Conservation (phyloP, 2,329 filamentous ascomycete species). For the Phialocephala sp. region DNA sequence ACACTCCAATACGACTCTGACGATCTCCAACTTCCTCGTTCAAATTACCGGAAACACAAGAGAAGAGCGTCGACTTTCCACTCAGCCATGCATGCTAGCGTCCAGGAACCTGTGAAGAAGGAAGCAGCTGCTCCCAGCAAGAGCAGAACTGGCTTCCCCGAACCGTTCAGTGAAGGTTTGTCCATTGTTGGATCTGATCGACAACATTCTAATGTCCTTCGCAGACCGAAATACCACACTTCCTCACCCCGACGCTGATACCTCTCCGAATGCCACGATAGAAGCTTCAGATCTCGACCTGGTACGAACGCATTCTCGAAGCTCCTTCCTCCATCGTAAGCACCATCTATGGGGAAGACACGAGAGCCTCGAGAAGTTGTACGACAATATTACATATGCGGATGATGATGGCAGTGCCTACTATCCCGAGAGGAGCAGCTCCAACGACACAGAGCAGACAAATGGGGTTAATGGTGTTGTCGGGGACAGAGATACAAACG, state of each 20-base stretch:
- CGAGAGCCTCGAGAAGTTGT: conserved; percentile 23
- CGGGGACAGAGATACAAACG: conserved; percentile 11
- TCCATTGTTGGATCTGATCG: not conserved
- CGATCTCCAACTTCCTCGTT: conserved; percentile 9
- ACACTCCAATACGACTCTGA: conserved; percentile 2
- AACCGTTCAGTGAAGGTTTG: conserved; percentile 39
- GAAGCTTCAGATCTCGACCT: conserved; percentile 58
- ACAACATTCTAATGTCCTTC: not conserved
- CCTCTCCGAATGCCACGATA: conserved; percentile 61
- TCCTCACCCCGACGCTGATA: conserved; percentile 66
- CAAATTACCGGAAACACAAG: conserved; percentile 14
- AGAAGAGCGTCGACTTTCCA: conserved; percentile 1
- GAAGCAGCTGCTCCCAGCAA: conserved; percentile 24
- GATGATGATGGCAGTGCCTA: conserved; percentile 24
- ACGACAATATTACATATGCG: conserved; percentile 35
- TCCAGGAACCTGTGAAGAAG: conserved; percentile 29
- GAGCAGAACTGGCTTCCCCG: conserved; percentile 45
- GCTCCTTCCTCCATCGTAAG: conserved; percentile 28
- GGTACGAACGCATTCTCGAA: conserved; percentile 31
- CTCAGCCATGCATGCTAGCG: conserved; percentile 26
- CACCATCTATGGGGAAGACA: conserved; percentile 20
- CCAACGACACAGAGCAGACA: conserved; percentile 12
- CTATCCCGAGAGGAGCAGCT: conserved; percentile 21
- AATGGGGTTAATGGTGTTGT: conserved; percentile 4
- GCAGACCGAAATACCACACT: conserved; percentile 62